phyloP scores from a whole-genome alignment of 1,284 basidiomycete species.

The Microstroma glucosiphilum region DNA sequence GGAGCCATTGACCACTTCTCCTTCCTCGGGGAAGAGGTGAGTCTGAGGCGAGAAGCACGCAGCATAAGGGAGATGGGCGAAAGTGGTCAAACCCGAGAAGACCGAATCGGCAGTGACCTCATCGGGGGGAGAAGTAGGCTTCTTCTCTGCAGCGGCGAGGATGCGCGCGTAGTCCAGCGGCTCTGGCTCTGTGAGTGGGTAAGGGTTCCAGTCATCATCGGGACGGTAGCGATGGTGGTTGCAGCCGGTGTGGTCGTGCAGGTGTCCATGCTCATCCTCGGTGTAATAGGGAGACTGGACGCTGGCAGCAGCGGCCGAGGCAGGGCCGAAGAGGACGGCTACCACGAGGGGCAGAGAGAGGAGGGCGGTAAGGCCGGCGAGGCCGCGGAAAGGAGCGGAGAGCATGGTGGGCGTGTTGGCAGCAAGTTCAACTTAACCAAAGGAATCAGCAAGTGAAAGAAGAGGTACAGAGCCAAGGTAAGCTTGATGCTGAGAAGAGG shows the following conservation, averaged over 20 bases:
- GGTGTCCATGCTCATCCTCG: neutral
- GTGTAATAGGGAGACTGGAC: neutral
- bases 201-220: slow-evolving; percentile 1
- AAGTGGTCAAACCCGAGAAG: slow-evolving; percentile 51
- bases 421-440: too few relatives aligned
- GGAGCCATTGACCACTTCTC: slow-evolving; percentile 41
- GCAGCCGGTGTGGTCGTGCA: slow-evolving; percentile 2
- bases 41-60: slow-evolving; percentile 36
- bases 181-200: slow-evolving; percentile 8
- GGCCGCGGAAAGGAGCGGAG: too few relatives aligned
- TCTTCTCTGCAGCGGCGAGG: neutral
- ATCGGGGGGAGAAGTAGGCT: neutral
- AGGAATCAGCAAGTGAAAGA: too few relatives aligned
- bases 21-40: slow-evolving; percentile 8
- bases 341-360: too few relatives aligned
- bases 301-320: too few relatives aligned
- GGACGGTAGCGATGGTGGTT: neutral
- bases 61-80: slow-evolving; percentile 49
- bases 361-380: too few relatives aligned
- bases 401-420: too few relatives aligned
- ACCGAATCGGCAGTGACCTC: slow-evolving; percentile 22
- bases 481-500: too few relatives aligned
- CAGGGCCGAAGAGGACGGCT: too few relatives aligned
- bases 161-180: neutral
- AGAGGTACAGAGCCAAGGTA: too few relatives aligned